Evolutionary conservation across 2,329 filamentous ascomycete genomes (phyloP).

Genomic region (Metarhizium rileyi): DNA sequence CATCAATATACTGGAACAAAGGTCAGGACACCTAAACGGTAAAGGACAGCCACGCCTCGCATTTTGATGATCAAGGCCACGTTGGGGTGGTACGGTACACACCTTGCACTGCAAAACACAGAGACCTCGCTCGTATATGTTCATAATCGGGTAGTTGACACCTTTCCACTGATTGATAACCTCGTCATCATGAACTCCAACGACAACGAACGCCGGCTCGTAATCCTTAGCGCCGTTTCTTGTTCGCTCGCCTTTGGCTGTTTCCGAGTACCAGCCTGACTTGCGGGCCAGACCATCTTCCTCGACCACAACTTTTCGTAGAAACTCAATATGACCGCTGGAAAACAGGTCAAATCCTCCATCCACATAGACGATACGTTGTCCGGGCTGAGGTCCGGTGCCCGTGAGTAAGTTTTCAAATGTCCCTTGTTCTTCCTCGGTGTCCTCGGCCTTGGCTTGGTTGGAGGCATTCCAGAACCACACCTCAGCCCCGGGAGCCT

Average conservation of each 20-base stretch:
- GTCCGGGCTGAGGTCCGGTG: constrained; percentile 61
- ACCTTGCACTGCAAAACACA: constrained; percentile 93
- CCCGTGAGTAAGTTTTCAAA: constrained; percentile 64
- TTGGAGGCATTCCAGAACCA: constrained; percentile 67
- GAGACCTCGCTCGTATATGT: constrained; percentile 90
- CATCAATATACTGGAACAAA: constrained; percentile 64
- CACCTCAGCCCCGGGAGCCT: constrained; percentile 69
- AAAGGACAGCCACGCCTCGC: background rate
- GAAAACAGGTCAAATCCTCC: constrained; percentile 96
- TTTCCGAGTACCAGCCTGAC: constrained; percentile 65
- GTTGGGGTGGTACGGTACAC: constrained; percentile 19
- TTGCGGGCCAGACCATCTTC: constrained; percentile 61
- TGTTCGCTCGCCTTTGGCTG: constrained; percentile 52
- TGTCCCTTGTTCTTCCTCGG: constrained; percentile 48
- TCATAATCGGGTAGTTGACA: constrained; percentile 99
- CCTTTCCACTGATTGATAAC: constrained; percentile 97
- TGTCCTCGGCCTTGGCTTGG: constrained; percentile 32
- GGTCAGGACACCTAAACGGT: background rate
- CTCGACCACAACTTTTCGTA: constrained; percentile 62
- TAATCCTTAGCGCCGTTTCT: constrained; percentile 58
- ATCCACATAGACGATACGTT: constrained; percentile 88
- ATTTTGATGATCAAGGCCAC: background rate
- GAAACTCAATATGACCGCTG: constrained; percentile 92
- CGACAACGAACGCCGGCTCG: constrained; percentile 75
- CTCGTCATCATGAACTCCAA: constrained; percentile 86